These are phyloP conservation scores for Bruguiera parviflora DNA, from an alignment of 345 rosid genomes.

Conservation along the genomic window DNA sequence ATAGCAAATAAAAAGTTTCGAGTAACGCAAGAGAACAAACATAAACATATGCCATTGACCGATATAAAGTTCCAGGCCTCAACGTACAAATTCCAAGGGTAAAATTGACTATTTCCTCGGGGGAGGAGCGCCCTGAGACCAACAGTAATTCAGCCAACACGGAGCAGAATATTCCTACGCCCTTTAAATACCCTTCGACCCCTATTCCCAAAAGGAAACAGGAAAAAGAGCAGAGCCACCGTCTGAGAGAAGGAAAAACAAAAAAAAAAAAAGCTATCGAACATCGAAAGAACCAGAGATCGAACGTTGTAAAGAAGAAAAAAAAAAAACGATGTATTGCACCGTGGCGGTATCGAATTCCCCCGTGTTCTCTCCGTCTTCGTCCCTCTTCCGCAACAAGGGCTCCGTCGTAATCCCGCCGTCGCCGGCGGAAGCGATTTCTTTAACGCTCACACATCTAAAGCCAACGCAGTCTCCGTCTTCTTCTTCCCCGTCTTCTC, in stretches of 20 bases:
- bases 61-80: neutral
- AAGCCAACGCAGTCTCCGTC: slow-evolving; percentile 33
- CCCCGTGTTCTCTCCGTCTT: slow-evolving; percentile 76
- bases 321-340: slow-evolving; percentile 49
- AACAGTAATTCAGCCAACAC: neutral
- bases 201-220: no score
- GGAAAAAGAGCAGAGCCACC: neutral
- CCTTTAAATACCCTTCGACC: neutral
- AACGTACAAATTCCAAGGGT: neutral
- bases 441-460: slow-evolving; percentile 43
- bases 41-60: no score
- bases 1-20: no score
- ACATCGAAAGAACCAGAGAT: neutral
- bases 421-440: slow-evolving; percentile 36
- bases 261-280: neutral
- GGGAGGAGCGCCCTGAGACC: neutral
- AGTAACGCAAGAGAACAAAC: no score
- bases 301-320: neutral
- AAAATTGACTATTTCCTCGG: neutral
- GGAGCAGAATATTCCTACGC: neutral
- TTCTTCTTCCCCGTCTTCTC: slow-evolving; percentile 51
- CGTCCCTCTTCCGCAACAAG: slow-evolving; percentile 64
- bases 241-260: neutral
- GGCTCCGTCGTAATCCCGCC: slow-evolving; percentile 28
- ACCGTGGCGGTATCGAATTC: slow-evolving; percentile 69